These are phyloP conservation scores for Elsinoe perseae DNA, from an alignment of 2,329 filamentous ascomycete genomes.

Conservation along the genomic window DNA sequence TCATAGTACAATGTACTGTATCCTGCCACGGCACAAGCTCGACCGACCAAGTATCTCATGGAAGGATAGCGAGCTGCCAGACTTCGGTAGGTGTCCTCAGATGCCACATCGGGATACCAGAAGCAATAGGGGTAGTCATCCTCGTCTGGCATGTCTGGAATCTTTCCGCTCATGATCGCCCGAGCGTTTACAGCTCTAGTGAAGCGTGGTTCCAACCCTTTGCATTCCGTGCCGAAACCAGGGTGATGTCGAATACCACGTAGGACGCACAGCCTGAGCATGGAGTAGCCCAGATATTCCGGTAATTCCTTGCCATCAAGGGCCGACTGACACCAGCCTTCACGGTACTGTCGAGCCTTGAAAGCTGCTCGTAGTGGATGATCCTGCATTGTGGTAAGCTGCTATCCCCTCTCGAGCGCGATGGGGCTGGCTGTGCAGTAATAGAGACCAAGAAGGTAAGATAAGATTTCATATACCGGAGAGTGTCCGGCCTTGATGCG, in stretches of 20 bases:
- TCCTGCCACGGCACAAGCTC: conserved; percentile 36
- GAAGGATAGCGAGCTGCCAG: conserved; percentile 29
- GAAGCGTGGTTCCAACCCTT: conserved; percentile 17
- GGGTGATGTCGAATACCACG: conserved; percentile 20
- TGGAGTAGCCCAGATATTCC: neutral
- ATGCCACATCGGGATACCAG: conserved; percentile 35
- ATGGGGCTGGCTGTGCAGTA: no score
- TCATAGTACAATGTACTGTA: conserved; percentile 33
- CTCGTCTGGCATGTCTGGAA: conserved; percentile 26
- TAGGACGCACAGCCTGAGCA: conserved; percentile 10
- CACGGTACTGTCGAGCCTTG: neutral
- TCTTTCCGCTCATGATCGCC: conserved; percentile 32
- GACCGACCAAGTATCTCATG: conserved; percentile 33
- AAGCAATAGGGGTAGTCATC: conserved; percentile 36
- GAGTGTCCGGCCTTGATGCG: no score
- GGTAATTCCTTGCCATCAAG: conserved; percentile 7
- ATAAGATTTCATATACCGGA: no score
- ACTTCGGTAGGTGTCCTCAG: conserved; percentile 32
- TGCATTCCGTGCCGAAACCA: conserved; percentile 19
- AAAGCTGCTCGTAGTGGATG: neutral
- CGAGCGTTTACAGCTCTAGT: conserved; percentile 29
- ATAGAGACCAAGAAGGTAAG: no score
- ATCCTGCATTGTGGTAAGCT: neutral
- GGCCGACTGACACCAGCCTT: neutral
- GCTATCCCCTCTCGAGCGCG: no score